phyloP scores from a whole-genome alignment of 192 early-diverging fungal species.

The Backusella macrospora region DNA sequence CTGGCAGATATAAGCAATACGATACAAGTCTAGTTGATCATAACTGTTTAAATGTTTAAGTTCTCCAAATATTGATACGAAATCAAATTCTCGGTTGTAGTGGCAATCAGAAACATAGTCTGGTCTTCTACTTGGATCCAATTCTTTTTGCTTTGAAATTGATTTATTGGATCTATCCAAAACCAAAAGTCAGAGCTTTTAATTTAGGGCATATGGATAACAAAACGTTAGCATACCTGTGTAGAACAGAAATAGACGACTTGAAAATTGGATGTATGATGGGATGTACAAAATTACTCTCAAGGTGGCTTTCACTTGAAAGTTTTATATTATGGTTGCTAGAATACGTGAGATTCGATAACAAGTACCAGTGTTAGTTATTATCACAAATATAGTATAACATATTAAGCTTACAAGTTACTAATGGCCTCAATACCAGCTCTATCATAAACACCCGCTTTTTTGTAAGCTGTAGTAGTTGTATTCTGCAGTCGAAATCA shows the following conservation, averaged over 20 bases:
- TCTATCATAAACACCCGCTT: slow-evolving; percentile 17
- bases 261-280: neutral
- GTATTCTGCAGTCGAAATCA: slow-evolving; percentile 5
- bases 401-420: slow-evolving; percentile 21
- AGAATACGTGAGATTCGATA: slow-evolving; percentile 12
- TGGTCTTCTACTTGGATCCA: neutral
- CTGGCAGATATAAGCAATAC: neutral
- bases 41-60: neutral
- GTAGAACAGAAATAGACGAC: neutral
- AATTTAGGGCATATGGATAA: neutral
- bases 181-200: neutral
- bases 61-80: neutral
- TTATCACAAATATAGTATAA: slow-evolving; percentile 13
- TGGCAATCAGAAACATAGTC: neutral
- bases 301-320: neutral
- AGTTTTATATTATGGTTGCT: slow-evolving; percentile 20
- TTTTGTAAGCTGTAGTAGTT: slow-evolving; percentile 13
- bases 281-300: neutral
- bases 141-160: neutral
- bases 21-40: neutral
- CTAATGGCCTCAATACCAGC: slow-evolving; percentile 9
- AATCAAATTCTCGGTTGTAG: neutral
- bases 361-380: slow-evolving; percentile 4
- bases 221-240: neutral
- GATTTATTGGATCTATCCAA: neutral